phyloP scores from a whole-genome alignment of 2,329 filamentous ascomycete species.

The Fusarium continuum region DNA sequence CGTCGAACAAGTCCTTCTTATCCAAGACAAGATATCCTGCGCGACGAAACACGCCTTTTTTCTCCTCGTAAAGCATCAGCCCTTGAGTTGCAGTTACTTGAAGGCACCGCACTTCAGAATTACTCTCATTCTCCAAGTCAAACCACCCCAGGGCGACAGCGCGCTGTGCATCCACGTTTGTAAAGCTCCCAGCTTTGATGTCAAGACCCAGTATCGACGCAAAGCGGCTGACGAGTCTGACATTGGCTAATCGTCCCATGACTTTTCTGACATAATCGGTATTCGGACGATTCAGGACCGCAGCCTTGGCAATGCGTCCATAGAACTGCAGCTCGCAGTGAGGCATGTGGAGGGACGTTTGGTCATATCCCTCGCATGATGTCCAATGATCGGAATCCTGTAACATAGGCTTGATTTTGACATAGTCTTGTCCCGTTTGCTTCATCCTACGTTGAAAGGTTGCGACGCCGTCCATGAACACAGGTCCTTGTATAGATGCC shows the following conservation, averaged over 20 bases:
- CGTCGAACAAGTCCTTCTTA: background rate
- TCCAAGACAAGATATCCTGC: background rate
- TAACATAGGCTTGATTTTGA: background rate
- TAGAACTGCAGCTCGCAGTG: slow-evolving; percentile 9
- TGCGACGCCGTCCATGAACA: background rate
- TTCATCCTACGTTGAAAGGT: background rate
- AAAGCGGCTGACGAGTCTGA: background rate
- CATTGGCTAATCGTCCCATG: no score
- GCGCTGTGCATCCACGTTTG: no score
- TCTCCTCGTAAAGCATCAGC: background rate
- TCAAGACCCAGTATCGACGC: background rate
- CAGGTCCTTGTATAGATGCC: slow-evolving; percentile 11
- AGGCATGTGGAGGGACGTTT: slow-evolving; percentile 6
- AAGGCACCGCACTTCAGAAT: background rate
- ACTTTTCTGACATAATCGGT: no score
- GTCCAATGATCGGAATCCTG: background rate
- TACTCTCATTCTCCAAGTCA: background rate
- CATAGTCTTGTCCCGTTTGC: background rate
- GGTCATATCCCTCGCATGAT: background rate
- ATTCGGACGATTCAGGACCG: background rate
- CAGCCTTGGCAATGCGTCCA: background rate
- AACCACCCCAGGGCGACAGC: background rate
- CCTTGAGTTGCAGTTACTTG: background rate
- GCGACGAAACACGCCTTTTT: background rate
- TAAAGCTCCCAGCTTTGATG: background rate